Evolutionary conservation across 306 rosid genomes (phyloP), one percentile per base, ranked within the genome.

Genomic region (Malus orientalis): DNA sequence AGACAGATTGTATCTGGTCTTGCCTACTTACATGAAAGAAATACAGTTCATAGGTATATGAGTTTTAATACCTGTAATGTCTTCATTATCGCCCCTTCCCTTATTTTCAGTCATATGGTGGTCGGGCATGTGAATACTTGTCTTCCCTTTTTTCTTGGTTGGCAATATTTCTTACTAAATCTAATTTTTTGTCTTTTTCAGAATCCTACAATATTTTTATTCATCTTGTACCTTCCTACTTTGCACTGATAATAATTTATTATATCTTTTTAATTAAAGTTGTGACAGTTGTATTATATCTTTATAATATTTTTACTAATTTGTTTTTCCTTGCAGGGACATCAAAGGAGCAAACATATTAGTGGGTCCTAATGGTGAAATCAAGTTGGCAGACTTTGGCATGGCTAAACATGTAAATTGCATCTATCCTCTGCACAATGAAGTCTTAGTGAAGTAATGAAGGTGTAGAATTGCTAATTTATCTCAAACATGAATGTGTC

Each of bases 311-410:
- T n/a, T 38, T 42, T n/a, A 49, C 5, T 63, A 8, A 1, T 61
- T 8, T 36, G 55, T 76, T 86, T 64, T 47, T 71, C 76, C 53
- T 87, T 83, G 83, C 93, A 96, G 99, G 93, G 99, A 96, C 81
- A 96, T 96, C 67, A 96, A 96, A 83, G 99, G 99, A 80, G 99
- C 99, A 42, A 96, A 96, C 88, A 96, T 96, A 81, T 85, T 96
- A 77, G 99, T 96, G 44, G 98, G 85, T 82, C 97, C 99, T 67
- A 92, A 89, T 73, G 99, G 99, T 55, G 97, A 88, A 80, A 82
- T 96, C 85, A 96, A 96, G 92, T 82, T 96, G 90, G 99, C 95
- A 19, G 99, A 96, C 84, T 96, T 96, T 67, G 99, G 99, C 85
- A 96, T 96, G 99, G 97, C 99, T 68, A 96, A 92, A 80, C 98